These are phyloP conservation scores for Vaccinium myrtillus DNA, from an alignment of 148 eudicot genomes.

Conservation along the genomic window DNA sequence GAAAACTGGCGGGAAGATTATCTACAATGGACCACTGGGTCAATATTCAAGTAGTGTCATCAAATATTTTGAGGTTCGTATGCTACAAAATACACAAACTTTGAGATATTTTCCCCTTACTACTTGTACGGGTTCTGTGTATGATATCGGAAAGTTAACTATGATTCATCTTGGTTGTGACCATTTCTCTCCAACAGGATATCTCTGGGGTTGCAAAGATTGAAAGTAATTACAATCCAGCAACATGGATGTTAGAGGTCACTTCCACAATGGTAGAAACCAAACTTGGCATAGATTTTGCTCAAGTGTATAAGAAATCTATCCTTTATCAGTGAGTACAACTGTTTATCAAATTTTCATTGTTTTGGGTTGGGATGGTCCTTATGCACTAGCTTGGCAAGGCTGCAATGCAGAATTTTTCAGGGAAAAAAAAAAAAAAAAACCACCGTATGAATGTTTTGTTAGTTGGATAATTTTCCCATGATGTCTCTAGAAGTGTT, in stretches of 20 bases:
- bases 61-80: no score
- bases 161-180: not conserved
- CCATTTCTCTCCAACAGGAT: constrained; percentile 29
- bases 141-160: no score
- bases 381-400: no score
- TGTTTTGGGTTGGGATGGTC: not conserved
- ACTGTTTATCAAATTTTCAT: not conserved
- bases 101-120: no score
- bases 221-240: constrained; percentile 71
- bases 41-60: no score
- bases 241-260: constrained; percentile 90
- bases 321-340: constrained; percentile 50
- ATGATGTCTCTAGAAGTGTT: no score
- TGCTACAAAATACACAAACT: no score
- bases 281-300: constrained; percentile 60
- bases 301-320: constrained; percentile 49
- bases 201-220: constrained; percentile 68
- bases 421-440: no score
- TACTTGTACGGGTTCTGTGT: no score
- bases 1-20: constrained; percentile 62
- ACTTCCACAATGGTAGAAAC: constrained; percentile 73
- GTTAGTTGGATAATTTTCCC: not conserved
- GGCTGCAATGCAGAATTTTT: no score
- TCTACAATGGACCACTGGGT: constrained; percentile 51
- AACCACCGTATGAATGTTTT: no score